Evolutionary conservation across 208 protist genomes (phyloP).

Genomic region (Lotmaria passim): DNA sequence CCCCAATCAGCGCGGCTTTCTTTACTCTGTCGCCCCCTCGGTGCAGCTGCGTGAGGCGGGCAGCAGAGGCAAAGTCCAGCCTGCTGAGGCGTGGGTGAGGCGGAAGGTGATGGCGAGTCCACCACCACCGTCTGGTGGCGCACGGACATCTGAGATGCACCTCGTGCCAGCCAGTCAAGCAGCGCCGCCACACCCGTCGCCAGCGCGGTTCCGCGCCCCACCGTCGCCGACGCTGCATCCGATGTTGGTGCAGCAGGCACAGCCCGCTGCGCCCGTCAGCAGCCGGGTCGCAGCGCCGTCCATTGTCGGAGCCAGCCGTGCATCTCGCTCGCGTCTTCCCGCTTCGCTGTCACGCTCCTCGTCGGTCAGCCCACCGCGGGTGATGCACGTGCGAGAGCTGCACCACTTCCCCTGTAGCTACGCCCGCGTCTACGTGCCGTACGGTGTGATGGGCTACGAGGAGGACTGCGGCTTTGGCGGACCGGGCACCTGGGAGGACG

Average conservation of each 20-base stretch:
- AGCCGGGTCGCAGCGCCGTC: neutral
- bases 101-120: neutral
- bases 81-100: neutral
- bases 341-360: neutral
- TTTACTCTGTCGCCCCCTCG: constrained; percentile 17
- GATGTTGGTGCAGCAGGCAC: neutral
- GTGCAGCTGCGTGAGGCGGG: neutral
- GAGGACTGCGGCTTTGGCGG: constrained; percentile 37
- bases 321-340: neutral
- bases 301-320: neutral
- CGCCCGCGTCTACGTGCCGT: constrained; percentile 48
- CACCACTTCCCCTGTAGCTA: constrained; percentile 62
- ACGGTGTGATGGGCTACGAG: constrained; percentile 52
- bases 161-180: neutral
- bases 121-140: neutral
- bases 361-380: neutral
- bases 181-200: neutral
- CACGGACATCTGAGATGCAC: neutral
- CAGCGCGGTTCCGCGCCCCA: neutral
- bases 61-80: too few species aligned
- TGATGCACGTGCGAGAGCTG: constrained; percentile 44
- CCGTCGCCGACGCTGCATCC: neutral
- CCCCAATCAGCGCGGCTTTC: neutral
- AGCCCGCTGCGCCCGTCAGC: neutral
- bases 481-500: constrained; percentile 45